These are phyloP conservation scores for Nymphaea colorata DNA, from an alignment of 164 flowering plant genomes.

Conservation along the genomic window DNA sequence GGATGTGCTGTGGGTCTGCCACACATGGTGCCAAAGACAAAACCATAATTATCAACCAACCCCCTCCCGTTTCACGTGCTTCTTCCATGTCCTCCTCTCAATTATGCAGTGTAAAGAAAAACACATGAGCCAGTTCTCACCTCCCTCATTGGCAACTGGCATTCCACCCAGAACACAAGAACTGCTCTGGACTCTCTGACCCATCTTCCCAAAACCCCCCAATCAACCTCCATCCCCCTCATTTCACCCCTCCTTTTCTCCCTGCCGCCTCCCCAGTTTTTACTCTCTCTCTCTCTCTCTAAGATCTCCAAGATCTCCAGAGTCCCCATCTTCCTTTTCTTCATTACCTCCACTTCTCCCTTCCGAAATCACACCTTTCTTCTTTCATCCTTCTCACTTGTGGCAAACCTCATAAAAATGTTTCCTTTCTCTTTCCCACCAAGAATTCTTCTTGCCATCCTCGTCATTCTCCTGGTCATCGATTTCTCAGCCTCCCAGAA, in stretches of 20 bases:
- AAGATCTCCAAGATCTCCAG: neutral
- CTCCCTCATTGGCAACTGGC: too few species aligned
- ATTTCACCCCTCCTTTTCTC: neutral
- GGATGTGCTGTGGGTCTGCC: neutral
- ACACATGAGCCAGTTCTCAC: too few species aligned
- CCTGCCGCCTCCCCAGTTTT: neutral
- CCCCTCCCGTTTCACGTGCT: neutral
- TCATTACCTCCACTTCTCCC: conserved; percentile 11
- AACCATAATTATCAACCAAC: conserved; percentile 2
- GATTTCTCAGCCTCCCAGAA: neutral
- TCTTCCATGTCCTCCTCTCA: conserved; percentile 1
- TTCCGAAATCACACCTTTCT: neutral
- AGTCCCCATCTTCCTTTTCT: conserved; percentile 1
- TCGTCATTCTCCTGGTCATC: neutral
- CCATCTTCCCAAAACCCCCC: too few species aligned
- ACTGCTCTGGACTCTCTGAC: too few species aligned
- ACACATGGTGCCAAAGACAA: neutral
- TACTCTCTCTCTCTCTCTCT: neutral
- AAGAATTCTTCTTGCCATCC: neutral
- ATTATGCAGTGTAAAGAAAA: neutral
- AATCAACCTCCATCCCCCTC: too few species aligned
- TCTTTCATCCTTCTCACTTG: neutral
- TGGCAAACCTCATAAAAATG: neutral
- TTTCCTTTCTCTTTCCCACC: neutral
- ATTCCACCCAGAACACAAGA: too few species aligned